Percentiles rank a stretch among this genome's conserved stretches.
phyloP scores from a whole-genome alignment of 352 stramenopile genomes.

The Albugo laibachii region DNA sequence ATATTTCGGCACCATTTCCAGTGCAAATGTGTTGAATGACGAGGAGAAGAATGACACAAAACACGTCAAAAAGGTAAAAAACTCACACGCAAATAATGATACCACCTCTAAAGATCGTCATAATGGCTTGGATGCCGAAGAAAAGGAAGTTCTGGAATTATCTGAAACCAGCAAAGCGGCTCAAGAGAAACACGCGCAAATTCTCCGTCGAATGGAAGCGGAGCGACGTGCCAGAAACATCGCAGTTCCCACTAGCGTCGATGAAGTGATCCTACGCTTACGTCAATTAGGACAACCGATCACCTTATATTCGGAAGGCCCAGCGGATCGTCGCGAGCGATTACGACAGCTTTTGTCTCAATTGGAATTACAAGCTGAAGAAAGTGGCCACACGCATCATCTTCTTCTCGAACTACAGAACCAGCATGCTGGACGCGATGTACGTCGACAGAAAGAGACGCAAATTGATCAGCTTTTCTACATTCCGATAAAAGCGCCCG shows the following conservation, averaged over 20 bases:
- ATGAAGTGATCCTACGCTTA: conserved; percentile 81
- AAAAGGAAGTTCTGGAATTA: conserved; percentile 68
- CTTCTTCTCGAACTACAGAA: conserved; percentile 31
- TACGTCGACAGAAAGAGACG: conserved; percentile 8
- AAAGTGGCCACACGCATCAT: conserved; percentile 34
- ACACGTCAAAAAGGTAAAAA: too few relatives aligned
- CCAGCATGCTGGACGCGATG: conserved; percentile 8
- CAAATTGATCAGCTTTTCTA: conserved; percentile 69
- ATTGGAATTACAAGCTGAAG: conserved; percentile 50
- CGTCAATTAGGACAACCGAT: conserved; percentile 83
- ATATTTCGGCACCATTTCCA: too few relatives aligned
- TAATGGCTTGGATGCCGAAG: conserved; percentile 40
- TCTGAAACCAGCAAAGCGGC: conserved; percentile 61
- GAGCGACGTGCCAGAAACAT: conserved; percentile 82
- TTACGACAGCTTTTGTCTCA: conserved; percentile 80
- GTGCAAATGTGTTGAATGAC: too few relatives aligned
- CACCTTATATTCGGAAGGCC: conserved; percentile 91
- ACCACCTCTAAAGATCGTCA: too few relatives aligned
- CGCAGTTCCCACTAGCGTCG: conserved; percentile 82
- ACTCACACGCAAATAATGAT: too few relatives aligned
- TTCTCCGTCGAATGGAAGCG: conserved; percentile 76
- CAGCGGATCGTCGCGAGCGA: conserved; percentile 85
- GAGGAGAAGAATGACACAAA: too few relatives aligned
- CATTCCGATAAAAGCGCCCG: conserved; percentile 45
- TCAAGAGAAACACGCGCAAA: conserved; percentile 77